Evolutionary conservation across 257 asterid genomes (phyloP).

Genomic region (Mitragyna speciosa): DNA sequence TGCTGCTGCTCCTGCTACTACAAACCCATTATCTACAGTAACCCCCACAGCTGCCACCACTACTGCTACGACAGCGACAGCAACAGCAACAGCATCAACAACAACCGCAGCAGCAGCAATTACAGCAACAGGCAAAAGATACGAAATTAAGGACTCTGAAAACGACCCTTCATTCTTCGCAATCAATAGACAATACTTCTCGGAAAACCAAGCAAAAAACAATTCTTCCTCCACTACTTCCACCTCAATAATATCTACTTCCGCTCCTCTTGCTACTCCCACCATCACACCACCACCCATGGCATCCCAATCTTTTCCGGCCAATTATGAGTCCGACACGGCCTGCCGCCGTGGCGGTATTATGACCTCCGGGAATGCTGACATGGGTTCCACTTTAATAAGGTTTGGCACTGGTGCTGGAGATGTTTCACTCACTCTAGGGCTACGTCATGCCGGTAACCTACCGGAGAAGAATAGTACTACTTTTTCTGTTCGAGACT

Average conservation of each 20-base stretch:
- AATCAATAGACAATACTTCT: conserved; percentile 49
- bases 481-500: conserved; percentile 63
- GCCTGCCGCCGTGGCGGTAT: conserved; percentile 25
- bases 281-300: conserved; percentile 16
- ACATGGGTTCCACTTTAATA: conserved; percentile 51
- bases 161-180: conserved; percentile 60
- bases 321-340: conserved; percentile 30
- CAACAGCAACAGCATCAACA: conserved; percentile 26
- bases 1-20: conserved; percentile 11
- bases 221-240: conserved; percentile 18
- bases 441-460: conserved; percentile 93
- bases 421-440: conserved; percentile 93
- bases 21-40: conserved; percentile 25
- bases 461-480: conserved; percentile 65
- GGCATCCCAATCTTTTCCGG: conserved; percentile 30
- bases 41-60: conserved; percentile 25
- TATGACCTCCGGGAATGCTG: conserved; percentile 23
- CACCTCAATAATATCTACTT: conserved; percentile 8
- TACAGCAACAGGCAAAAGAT: conserved; percentile 42
- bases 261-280: conserved; percentile 17
- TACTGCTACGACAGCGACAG: conserved; percentile 21
- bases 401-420: conserved; percentile 74
- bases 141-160: conserved; percentile 50
- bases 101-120: conserved; percentile 18
- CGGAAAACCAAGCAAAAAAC: conserved; percentile 47